These are phyloP conservation scores for Aspergillus floridensis DNA, from an alignment of 2,329 filamentous ascomycete genomes.

Conservation along the genomic window DNA sequence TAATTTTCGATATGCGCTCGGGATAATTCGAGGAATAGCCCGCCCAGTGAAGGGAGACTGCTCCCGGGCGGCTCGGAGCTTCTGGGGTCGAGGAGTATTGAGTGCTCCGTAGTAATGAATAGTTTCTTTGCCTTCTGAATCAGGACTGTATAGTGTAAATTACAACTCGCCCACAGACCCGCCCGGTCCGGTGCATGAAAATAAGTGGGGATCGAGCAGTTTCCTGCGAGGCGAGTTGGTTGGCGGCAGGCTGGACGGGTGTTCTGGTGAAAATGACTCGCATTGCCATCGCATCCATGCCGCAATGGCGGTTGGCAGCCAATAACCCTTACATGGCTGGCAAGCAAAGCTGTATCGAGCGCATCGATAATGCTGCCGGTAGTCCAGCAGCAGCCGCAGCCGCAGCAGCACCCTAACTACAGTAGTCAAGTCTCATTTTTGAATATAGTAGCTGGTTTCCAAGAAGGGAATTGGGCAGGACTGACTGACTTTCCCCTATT, in stretches of 20 bases:
- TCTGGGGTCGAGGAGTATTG: not conserved
- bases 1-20: not conserved
- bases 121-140: not conserved
- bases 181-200: conserved; percentile 27
- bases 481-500: not conserved
- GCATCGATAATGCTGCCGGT: not conserved
- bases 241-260: not conserved
- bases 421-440: too few relatives aligned
- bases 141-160: not conserved
- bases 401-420: not conserved
- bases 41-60: not conserved
- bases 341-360: not conserved
- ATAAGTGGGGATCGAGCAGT: conserved; percentile 22
- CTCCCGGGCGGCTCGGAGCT: not conserved
- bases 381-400: not conserved
- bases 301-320: not conserved
- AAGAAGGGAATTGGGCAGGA: too few relatives aligned
- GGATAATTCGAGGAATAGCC: not conserved
- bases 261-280: conserved; percentile 18
- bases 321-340: not conserved
- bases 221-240: conserved; percentile 7
- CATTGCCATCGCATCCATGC: conserved; percentile 10
- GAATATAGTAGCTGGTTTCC: too few relatives aligned
- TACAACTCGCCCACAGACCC: conserved; percentile 6
- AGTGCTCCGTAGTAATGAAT: too few relatives aligned